Conservation (phyloP, 129 eudicot genomes). For the Escallonia rubra region DNA sequence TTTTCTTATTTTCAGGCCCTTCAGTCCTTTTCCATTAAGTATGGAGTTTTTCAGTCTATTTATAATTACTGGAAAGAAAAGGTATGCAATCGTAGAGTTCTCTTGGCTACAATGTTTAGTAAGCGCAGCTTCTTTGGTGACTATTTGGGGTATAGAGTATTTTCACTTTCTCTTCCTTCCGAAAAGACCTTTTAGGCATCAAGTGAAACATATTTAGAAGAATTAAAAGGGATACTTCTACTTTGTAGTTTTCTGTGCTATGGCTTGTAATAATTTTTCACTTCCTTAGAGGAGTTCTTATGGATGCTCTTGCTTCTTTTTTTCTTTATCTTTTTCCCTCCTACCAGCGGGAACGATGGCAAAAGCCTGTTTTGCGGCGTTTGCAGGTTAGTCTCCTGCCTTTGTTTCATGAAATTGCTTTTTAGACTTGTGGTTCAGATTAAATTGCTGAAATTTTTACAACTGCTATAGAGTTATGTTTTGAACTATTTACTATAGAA, state of each 20-base stretch:
- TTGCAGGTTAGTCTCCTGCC: conserved; percentile 62
- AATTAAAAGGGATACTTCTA: too few relatives aligned
- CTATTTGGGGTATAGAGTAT: too few relatives aligned
- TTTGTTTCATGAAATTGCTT: conserved; percentile 5
- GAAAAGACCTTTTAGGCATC: too few relatives aligned
- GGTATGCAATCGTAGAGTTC: conserved; percentile 29
- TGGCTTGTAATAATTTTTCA: too few relatives aligned
- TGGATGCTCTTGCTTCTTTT: conserved; percentile 1
- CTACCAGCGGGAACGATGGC: conserved; percentile 82
- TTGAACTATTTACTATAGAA: background rate
- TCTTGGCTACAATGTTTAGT: too few relatives aligned
- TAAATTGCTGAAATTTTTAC: background rate
- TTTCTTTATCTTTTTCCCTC: background rate
- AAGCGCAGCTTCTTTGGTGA: too few relatives aligned
- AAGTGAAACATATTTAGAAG: too few relatives aligned
- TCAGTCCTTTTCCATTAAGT: conserved; percentile 60
- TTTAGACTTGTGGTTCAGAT: background rate
- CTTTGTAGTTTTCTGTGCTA: too few relatives aligned
- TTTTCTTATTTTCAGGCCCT: conserved; percentile 52
- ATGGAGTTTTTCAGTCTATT: conserved; percentile 73
- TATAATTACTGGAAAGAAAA: conserved; percentile 87
- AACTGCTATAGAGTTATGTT: background rate
- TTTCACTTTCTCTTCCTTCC: too few relatives aligned
- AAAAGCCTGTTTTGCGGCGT: conserved; percentile 82
- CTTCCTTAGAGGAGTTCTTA: conserved; percentile 5